Evolutionary conservation across 2,329 filamentous ascomycete species (phyloP).

Genomic region (Diaporthe sp.): DNA sequence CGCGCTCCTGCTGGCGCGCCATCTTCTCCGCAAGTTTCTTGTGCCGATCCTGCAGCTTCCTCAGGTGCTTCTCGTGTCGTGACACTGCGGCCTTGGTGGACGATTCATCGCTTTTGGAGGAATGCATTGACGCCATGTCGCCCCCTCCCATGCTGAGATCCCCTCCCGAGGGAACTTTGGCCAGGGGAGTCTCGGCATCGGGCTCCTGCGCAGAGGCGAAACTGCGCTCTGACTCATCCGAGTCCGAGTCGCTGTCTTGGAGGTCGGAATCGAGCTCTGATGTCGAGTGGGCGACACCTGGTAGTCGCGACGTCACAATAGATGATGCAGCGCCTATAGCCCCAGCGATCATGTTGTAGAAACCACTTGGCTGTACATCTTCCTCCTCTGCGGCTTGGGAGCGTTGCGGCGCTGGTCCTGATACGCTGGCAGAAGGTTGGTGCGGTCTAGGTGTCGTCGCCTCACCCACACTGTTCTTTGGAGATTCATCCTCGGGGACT

Average conservation of each 20-base stretch:
- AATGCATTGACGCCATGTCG: constrained; percentile 47
- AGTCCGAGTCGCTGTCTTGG: constrained; percentile 52
- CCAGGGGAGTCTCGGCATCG: constrained; percentile 48
- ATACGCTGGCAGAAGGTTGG: constrained; percentile 37
- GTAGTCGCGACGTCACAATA: constrained; percentile 57
- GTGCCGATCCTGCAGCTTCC: constrained; percentile 72
- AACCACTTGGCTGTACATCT: constrained; percentile 56
- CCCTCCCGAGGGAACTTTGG: constrained; percentile 17
- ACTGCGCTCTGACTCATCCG: constrained; percentile 60
- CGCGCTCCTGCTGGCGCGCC: constrained; percentile 66
- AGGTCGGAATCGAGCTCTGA: constrained; percentile 50
- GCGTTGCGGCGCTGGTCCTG: constrained; percentile 36
- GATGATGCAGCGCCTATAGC: constrained; percentile 66
- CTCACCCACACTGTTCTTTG: constrained; percentile 50
- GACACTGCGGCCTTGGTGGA: constrained; percentile 47
- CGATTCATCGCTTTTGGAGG: constrained; percentile 58
- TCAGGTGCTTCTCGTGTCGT: constrained; percentile 74
- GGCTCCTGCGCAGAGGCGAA: constrained; percentile 64
- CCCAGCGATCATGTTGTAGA: constrained; percentile 70
- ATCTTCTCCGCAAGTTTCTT: constrained; percentile 75
- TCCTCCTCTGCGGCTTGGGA: constrained; percentile 35
- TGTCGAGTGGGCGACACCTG: constrained; percentile 49
- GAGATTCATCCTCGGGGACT: constrained; percentile 45
- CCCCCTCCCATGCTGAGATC: constrained; percentile 1
- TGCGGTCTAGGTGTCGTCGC: constrained; percentile 42